Base-by-base conservation (phyloP, 2,329 filamentous ascomycete genomes). In the Fusarium temperatum region DNA sequence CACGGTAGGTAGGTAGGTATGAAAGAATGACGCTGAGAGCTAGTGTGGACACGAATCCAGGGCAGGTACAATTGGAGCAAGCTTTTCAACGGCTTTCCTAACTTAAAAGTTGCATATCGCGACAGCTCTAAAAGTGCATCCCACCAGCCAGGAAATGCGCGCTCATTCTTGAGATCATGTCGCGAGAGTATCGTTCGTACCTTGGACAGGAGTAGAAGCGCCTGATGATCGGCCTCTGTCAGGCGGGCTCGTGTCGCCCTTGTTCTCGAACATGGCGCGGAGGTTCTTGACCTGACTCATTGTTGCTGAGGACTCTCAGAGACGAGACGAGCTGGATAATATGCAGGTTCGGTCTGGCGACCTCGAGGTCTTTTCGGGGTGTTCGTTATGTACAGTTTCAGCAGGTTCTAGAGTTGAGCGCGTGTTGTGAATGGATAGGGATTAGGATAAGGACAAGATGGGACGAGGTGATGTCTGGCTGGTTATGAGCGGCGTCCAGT, bases 221-320 rank as follows among this genome's bases (percentile, higher is more conserved):
- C 87, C 89, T 61, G 92, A 92, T 66, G 91, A 92, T 81, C 92
- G 88, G 70, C 92, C 93, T 84, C 92, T 87, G 73, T 92, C 91
- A 22, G 91, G 90, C 74, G 90, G 88, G 77, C 89, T 91, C 66
- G 86, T 85, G 75, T 90, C 89, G 81, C 88, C 89, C 83, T 90
- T 93, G 81, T 90, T 90, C 86, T 95, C 93, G 81, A 95, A 95
- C 88, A 93, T 94, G 79, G 93, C 93, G 78, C 92, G 88, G 75
- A 95, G 89, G 84, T 93, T 93, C 84, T 88, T 91, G 79, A 94
- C 92, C 79, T 89, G 90, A 80, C 90, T 91, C 89, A 90, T 91
- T 79, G 81, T 85, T 82, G 83, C 82, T 77, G 82, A 70, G 70
- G 70, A 64, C 51, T 67, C 68, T 65, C 56, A 39, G 61, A 60